Percentiles rank a stretch among this genome's conserved stretches.
Evolutionary conservation across 1,284 basidiomycete species (phyloP).

Genomic region (Acaromyces ingoldii): DNA sequence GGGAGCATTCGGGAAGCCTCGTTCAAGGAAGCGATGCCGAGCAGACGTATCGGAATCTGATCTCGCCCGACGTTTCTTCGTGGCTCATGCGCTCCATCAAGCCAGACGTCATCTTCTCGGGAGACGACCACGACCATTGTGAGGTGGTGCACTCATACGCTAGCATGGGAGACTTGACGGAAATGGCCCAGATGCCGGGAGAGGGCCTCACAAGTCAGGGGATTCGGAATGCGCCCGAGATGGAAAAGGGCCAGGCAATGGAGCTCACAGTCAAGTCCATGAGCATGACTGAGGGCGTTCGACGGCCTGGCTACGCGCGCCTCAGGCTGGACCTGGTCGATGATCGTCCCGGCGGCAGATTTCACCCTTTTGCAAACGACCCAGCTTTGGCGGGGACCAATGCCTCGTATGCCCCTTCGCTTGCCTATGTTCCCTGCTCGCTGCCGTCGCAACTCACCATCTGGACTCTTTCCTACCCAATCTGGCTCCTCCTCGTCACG

Average conservation of each 20-base stretch:
- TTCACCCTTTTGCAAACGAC: no score
- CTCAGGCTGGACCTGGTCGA: slow-evolving; percentile 19
- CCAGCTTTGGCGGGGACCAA: no score
- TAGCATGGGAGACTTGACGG: neutral
- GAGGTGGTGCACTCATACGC: slow-evolving; percentile 23
- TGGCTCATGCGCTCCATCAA: slow-evolving; percentile 28
- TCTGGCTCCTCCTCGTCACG: slow-evolving; percentile 11
- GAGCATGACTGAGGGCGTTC: slow-evolving; percentile 40
- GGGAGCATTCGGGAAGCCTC: slow-evolving; percentile 22
- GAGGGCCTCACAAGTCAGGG: no score
- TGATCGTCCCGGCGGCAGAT: no score
- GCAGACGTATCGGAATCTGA: slow-evolving; percentile 38
- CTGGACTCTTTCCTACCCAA: slow-evolving; percentile 30
- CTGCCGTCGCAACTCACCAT: slow-evolving; percentile 38
- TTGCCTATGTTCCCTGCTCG: slow-evolving; percentile 32
- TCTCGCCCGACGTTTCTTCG: slow-evolving; percentile 18
- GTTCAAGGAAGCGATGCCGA: slow-evolving; percentile 29
- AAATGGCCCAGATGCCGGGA: no score
- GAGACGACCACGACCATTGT: slow-evolving; percentile 46
- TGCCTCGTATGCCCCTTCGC: no score
- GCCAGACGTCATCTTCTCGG: slow-evolving; percentile 31
- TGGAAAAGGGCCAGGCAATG: slow-evolving; percentile 8
- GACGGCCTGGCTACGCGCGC: slow-evolving; percentile 33
- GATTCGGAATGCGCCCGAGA: neutral
- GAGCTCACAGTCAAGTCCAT: slow-evolving; percentile 43